phyloP scores from a whole-genome alignment of 2,329 filamentous ascomycete species.

The Claviceps citrina region DNA sequence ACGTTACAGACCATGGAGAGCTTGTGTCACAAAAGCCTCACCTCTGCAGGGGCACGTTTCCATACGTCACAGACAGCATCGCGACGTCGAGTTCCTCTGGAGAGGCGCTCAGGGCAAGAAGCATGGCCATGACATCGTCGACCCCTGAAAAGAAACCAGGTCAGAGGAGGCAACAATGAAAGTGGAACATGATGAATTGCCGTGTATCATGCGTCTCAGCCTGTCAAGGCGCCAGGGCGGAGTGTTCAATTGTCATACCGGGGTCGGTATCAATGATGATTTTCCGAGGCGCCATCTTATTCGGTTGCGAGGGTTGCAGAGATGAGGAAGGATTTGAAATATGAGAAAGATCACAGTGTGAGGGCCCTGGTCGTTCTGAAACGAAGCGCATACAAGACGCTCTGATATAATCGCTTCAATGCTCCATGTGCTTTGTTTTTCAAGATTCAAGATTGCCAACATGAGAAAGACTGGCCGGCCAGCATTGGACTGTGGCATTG shows the following conservation, averaged over 20 bases:
- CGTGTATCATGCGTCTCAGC: slow-evolving; percentile 5
- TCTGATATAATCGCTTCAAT: no score
- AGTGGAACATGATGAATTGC: no score
- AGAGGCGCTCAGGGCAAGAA: slow-evolving; percentile 69
- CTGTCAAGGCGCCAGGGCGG: neutral
- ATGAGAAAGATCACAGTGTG: no score
- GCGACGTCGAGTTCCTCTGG: slow-evolving; percentile 74
- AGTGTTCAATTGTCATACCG: slow-evolving; percentile 33
- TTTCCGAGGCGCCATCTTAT: slow-evolving; percentile 51
- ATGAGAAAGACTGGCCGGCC: no score
- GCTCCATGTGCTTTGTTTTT: no score
- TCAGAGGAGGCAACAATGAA: no score
- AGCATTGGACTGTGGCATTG: no score
- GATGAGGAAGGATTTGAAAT: no score
- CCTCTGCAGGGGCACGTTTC: slow-evolving; percentile 80
- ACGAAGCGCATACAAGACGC: no score
- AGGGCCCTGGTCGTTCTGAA: no score
- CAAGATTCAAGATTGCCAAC: no score
- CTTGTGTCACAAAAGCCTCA: slow-evolving; percentile 20
- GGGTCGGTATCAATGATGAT: slow-evolving; percentile 97
- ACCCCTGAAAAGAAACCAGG: slow-evolving; percentile 44
- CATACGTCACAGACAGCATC: slow-evolving; percentile 80
- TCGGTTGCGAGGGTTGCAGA: no score
- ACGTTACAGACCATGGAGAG: neutral
- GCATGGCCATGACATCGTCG: slow-evolving; percentile 79